These are phyloP conservation scores for Psilocybe cyanescens DNA, from an alignment of 768 basidiomycete genomes.

Conservation along the genomic window DNA sequence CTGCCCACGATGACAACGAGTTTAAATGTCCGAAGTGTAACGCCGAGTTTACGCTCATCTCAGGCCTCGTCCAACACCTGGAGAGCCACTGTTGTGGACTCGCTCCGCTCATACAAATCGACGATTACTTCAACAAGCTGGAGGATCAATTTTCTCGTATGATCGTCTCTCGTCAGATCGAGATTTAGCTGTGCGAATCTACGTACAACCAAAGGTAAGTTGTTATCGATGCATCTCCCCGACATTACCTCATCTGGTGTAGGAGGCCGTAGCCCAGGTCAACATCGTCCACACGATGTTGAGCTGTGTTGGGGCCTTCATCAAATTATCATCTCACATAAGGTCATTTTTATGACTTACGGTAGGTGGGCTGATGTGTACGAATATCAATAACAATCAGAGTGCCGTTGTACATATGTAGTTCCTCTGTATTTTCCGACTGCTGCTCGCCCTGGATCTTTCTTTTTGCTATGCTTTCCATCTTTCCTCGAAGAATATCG, in stretches of 20 bases:
- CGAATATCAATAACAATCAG: neutral
- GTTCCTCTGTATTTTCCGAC: too few relatives aligned
- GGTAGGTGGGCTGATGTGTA: neutral
- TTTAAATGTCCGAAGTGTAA: conserved; percentile 48
- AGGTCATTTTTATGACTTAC: neutral
- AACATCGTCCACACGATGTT: conserved; percentile 13
- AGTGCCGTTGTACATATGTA: neutral
- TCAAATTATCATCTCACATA: neutral
- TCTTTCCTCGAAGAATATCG: too few relatives aligned
- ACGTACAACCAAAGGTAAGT: neutral
- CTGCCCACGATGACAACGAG: conserved; percentile 39
- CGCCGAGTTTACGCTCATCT: conserved; percentile 35
- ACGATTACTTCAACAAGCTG: conserved; percentile 27
- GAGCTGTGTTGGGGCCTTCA: conserved; percentile 11
- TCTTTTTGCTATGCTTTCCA: too few relatives aligned
- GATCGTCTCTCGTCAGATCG: neutral
- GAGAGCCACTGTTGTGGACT: conserved; percentile 42
- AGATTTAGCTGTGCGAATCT: neutral
- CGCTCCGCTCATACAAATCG: conserved; percentile 31
- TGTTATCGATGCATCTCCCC: neutral
- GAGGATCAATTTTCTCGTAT: conserved; percentile 24
- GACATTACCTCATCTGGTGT: conserved; percentile 1
- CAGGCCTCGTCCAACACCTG: conserved; percentile 45
- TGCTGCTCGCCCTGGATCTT: too few relatives aligned
- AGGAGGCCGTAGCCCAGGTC: conserved; percentile 5